Percentiles rank a stretch among this genome's conserved stretches.
Evolutionary conservation across 306 rosid species (phyloP).

Genomic region (Aeschynomene evenia): DNA sequence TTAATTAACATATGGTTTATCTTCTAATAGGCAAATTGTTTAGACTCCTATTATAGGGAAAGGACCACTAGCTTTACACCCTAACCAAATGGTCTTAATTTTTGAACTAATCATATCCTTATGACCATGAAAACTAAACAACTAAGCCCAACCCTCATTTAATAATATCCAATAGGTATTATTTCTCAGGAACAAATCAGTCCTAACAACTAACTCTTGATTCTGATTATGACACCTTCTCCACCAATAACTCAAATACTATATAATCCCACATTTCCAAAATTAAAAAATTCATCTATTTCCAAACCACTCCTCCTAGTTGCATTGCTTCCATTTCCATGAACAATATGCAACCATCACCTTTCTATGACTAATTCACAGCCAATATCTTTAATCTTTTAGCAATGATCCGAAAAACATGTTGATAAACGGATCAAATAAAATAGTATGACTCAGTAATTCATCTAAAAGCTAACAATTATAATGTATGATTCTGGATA

Average conservation of each 20-base stretch:
- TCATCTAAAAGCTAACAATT: too few relatives aligned
- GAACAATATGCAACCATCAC: background rate
- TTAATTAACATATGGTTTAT: background rate
- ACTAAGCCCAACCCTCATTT: background rate
- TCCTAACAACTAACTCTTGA: background rate
- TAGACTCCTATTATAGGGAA: background rate
- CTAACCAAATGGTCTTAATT: background rate
- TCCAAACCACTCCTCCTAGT: background rate
- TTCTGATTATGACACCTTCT: slow-evolving; percentile 7
- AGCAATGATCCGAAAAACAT: too few relatives aligned
- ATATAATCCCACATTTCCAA: background rate
- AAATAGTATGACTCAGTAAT: too few relatives aligned
- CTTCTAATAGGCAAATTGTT: background rate
- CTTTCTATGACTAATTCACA: too few relatives aligned
- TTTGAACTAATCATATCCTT: background rate
- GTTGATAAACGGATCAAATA: too few relatives aligned
- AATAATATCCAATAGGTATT: background rate
- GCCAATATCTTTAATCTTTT: background rate
- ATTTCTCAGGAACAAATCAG: background rate
- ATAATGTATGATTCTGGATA: too few relatives aligned
- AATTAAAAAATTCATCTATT: background rate
- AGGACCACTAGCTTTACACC: slow-evolving; percentile 7
- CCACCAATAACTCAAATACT: background rate
- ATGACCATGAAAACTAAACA: background rate
- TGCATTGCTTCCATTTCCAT: background rate